Evolutionary conservation across 2,329 filamentous ascomycete species (phyloP), one percentile per base, ranked within the genome.

Genomic region (Cercospora zeina): DNA sequence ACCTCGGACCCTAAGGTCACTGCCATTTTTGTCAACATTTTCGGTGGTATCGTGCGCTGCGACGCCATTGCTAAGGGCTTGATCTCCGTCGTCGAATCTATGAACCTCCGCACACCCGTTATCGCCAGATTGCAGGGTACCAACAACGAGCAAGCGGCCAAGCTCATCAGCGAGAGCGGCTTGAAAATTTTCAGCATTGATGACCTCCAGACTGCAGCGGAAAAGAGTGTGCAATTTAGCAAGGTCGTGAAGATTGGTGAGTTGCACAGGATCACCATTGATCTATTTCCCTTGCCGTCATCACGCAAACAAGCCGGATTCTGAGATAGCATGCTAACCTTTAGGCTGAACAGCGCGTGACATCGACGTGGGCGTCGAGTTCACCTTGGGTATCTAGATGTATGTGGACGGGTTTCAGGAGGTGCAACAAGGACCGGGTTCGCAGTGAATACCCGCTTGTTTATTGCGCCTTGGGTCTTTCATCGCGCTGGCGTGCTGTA

Each of bases 171-270:
- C 83, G 92, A 99, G 78, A 96, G 93, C 59, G 93, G 95, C 72
- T 87, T 99, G 75, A 99, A 99, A 89, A 99, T 99, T 81, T 99
- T 99, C 86, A 96, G 91, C 74, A 97, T 99, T 67, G 93, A 97
- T 76, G 95, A 99, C 81, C 86, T 99, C 73, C 95, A 99, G 82
- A 95, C 82, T 76, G 95, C 95, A 45, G 95, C 95, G 68, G 95
- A 97, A 86, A 97, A 96, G 85, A 90, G 93, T 31, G 95, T 99
- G 68, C 93, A 99, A 81, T 93, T 99, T 80, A 97, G 92, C 73
- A 97, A 97, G 87, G 90, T 99, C 70, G 95, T 99, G 74, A 97
- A 97, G 88, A 90, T 96, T 88, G 91, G 88, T 90, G 81, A 82
- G 88, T 85, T 24, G 53, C 54, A 54, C 37, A 53, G 54, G 37